Conservation (phyloP, 345 rosid genomes). For the Clausena lansium region DNA sequence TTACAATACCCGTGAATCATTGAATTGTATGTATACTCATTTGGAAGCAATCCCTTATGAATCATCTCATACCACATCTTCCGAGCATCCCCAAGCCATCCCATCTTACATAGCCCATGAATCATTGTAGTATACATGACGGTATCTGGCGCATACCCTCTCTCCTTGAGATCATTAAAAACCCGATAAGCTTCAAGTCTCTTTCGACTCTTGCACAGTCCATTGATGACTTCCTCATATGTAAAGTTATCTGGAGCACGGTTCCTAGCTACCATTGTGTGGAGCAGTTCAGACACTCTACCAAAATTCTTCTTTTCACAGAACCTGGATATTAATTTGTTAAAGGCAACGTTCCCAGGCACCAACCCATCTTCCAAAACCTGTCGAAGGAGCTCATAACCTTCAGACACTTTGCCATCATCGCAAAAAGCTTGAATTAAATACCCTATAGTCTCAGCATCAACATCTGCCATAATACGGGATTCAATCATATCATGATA, state of each 20-base stretch:
- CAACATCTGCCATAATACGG: constrained; percentile 27
- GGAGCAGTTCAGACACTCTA: constrained; percentile 50
- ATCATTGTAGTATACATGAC: constrained; percentile 48
- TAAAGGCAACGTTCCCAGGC: constrained; percentile 30
- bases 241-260: constrained; percentile 36
- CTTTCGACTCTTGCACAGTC: constrained; percentile 44
- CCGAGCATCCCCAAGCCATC: constrained; percentile 33
- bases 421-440: constrained; percentile 48
- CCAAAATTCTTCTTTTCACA: constrained; percentile 24
- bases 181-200: constrained; percentile 33
- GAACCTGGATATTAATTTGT: constrained; percentile 38
- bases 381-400: constrained; percentile 48
- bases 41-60: constrained; percentile 37
- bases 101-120: constrained; percentile 36
- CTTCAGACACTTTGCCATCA: constrained; percentile 35
- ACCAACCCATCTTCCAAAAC: constrained; percentile 40
- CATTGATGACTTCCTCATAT: constrained; percentile 46
- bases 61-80: constrained; percentile 59
- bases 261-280: constrained; percentile 42
- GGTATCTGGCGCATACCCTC: constrained; percentile 47
- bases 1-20: constrained; percentile 38
- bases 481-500: constrained; percentile 44
- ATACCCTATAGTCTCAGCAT: constrained; percentile 34
- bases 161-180: constrained; percentile 49
- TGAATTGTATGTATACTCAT: constrained; percentile 35